phyloP scores from a whole-genome alignment of 306 rosid species.

The Glycine soja region DNA sequence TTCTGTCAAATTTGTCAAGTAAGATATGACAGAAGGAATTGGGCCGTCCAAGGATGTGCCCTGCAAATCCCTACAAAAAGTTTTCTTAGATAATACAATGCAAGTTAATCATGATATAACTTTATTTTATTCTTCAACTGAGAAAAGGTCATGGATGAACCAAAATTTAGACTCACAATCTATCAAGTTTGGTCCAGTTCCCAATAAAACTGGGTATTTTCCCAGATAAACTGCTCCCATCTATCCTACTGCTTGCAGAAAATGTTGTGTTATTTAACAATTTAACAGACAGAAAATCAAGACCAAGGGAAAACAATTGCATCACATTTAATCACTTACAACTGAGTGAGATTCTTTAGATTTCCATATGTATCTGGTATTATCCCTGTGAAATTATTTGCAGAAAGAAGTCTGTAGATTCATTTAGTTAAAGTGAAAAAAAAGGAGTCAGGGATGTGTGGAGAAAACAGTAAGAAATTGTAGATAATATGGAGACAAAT shows the following conservation, averaged over 20 bases:
- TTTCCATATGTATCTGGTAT: constrained; percentile 67
- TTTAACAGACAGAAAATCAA: neutral
- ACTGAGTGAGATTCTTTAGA: constrained; percentile 61
- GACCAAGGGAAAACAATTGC: neutral
- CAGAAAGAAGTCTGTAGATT: constrained; percentile 58
- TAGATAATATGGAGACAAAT: constrained; percentile 5
- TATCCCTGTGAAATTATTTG: constrained; percentile 69
- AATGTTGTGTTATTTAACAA: constrained; percentile 29
- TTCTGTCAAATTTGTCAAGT: constrained; percentile 49
- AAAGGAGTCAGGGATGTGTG: neutral
- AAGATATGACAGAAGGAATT: constrained; percentile 61
- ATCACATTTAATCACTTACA: constrained; percentile 60
- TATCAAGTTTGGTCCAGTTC: constrained; percentile 62
- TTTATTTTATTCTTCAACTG: constrained; percentile 6
- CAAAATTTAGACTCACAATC: constrained; percentile 62
- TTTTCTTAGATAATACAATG: neutral
- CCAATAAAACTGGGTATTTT: constrained; percentile 71
- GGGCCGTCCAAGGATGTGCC: constrained; percentile 86
- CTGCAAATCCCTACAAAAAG: constrained; percentile 64
- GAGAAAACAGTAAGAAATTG: constrained; percentile 14
- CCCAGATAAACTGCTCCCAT: constrained; percentile 72
- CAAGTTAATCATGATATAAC: neutral
- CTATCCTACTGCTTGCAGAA: constrained; percentile 74
- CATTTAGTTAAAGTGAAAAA: neutral
- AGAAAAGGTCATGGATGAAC: constrained; percentile 8